phyloP scores from a whole-genome alignment of 495 filamentous ascomycete species.

The Penicillium herquei region DNA sequence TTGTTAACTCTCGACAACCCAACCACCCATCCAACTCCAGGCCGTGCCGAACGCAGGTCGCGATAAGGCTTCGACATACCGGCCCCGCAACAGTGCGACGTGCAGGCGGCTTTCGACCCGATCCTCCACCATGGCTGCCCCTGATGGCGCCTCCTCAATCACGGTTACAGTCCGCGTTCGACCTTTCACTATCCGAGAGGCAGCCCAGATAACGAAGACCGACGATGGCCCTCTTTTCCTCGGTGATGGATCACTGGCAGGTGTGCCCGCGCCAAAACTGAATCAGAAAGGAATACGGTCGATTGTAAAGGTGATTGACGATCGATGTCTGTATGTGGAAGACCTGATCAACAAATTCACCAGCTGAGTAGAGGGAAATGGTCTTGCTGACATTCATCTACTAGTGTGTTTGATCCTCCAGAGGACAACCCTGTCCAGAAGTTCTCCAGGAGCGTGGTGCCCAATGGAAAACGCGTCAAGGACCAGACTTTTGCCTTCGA shows the following conservation, averaged over 20 bases:
- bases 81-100: constrained; percentile 19
- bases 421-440: constrained; percentile 95
- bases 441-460: constrained; percentile 79
- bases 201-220: constrained; percentile 65
- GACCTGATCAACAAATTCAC: background rate
- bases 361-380: background rate
- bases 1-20: constrained; percentile 21
- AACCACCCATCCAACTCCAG: constrained; percentile 3
- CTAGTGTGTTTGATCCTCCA: constrained; percentile 92
- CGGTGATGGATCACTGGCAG: constrained; percentile 89
- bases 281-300: constrained; percentile 82
- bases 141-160: constrained; percentile 68
- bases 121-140: constrained; percentile 46
- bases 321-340: constrained; percentile 81
- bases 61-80: constrained; percentile 21
- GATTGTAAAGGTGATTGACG: constrained; percentile 95
- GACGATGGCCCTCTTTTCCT: constrained; percentile 91
- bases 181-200: constrained; percentile 76
- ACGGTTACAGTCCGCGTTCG: constrained; percentile 79
- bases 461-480: constrained; percentile 89
- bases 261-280: constrained; percentile 75
- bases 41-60: constrained; percentile 23
- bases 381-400: background rate
- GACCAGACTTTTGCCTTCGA: constrained; percentile 98
- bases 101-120: constrained; percentile 11